phyloP scores from a whole-genome alignment of 768 basidiomycete species.

The Cantharellus anzutake region DNA sequence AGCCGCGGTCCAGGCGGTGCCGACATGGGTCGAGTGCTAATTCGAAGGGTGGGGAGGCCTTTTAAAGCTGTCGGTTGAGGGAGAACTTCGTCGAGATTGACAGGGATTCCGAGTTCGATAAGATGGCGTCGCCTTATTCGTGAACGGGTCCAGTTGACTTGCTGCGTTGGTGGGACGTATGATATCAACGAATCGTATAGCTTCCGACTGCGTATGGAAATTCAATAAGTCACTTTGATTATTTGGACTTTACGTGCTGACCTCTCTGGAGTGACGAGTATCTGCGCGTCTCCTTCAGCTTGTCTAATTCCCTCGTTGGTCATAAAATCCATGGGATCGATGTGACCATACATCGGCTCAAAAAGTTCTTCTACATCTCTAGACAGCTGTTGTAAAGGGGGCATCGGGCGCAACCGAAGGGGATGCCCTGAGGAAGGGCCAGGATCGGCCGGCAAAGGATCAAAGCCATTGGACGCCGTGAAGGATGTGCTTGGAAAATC shows the following conservation, averaged over 20 bases:
- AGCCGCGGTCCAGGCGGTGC: constrained; percentile 43
- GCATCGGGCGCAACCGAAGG: constrained; percentile 43
- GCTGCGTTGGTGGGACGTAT: constrained; percentile 39
- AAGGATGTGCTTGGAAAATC: neutral
- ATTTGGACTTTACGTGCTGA: constrained; percentile 15
- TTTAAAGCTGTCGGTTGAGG: constrained; percentile 33
- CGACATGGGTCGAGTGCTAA: constrained; percentile 62
- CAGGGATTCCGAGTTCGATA: constrained; percentile 80
- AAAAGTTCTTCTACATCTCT: constrained; percentile 48
- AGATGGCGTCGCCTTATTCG: constrained; percentile 79
- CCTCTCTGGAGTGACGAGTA: constrained; percentile 62
- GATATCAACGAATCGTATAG: constrained; percentile 3
- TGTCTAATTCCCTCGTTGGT: constrained; percentile 60
- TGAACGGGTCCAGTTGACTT: constrained; percentile 90
- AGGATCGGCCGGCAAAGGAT: neutral
- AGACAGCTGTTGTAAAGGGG: constrained; percentile 35
- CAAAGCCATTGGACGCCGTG: neutral
- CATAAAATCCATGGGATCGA: constrained; percentile 32
- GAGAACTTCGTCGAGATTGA: constrained; percentile 85
- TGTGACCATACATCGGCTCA: constrained; percentile 39
- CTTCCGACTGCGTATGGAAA: constrained; percentile 3
- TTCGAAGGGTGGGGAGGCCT: constrained; percentile 58
- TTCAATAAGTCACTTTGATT: neutral
- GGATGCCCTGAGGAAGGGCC: constrained; percentile 32
- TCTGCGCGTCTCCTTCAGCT: constrained; percentile 61